Base-by-base conservation (phyloP, 306 rosid genomes). In the Sicyos edulis region DNA sequence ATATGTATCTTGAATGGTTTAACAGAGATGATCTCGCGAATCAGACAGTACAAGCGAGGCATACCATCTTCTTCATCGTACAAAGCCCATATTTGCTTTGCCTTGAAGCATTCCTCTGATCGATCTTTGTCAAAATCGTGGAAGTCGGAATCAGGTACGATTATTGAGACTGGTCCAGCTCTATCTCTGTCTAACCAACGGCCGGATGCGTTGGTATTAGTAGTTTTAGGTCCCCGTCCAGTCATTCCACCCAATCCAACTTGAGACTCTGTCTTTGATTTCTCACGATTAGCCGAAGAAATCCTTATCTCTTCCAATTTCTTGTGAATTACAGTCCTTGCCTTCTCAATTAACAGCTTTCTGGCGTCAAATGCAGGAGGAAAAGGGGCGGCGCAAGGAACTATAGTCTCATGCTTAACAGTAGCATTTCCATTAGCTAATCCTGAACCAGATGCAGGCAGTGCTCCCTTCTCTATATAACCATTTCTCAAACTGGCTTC, bases 11-110 rank as follows among this genome's bases (percentile, higher is more conserved):
- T 91, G 57, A 95, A 95, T 69, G 99, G 99, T 61, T 75, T 83
- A 71, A 95, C 78, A 29, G 99, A 87, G 77, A 91, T 75, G 53
- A 95, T 84, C 83, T 95, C 97, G 4, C 97, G 99, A 82, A 95
- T 80, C 75, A 95, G 80, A 81, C 99, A 95, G 85, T 95, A 91
- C 88, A 95, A 83, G 42, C 99, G 92, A 21, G 99, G 99, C 99
- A 95, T 95, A 24, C 97, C 97, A 75, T 95, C 99, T 71, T 92
- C 97, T 79, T 95, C 99, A 55, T 95, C 99, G 76, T 95, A 95
- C 60, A 95, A 77, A 68, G 99, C 99, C 99, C 99, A 95, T 86
- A 95, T 88, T 80, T 95, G 99, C 85, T 91, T 95, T 15, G 97
- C 95, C 83, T 66, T 87, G 86, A 95, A 95, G 82, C 97, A 89